Evolutionary conservation across 2,329 filamentous ascomycete genomes (phyloP), one percentile per base, ranked within the genome.

Genomic region (Aspergillus intermedius): DNA sequence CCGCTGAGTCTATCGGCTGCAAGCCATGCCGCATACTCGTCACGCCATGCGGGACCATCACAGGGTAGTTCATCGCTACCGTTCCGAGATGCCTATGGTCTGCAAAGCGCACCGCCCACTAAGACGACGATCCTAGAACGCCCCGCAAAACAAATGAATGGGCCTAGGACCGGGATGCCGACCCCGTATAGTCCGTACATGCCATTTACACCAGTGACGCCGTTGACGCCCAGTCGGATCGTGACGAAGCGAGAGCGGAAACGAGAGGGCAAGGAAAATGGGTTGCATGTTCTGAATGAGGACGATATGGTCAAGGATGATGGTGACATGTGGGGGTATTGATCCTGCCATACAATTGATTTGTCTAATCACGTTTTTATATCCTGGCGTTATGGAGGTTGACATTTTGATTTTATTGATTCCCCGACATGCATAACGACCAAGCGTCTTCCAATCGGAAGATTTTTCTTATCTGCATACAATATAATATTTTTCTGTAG

Each of bases 141-240:
- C 10, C 71, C 72, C 5, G 55, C 61, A 39, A 60, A 66, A 53
- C 53, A 54, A 43, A 48, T 61, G 41, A 54, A 60, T n/a, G 72
- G 70, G 6, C 73, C 72, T 1, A 64, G 70, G 39, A 76, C 74
- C 0, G 74, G 74, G 4, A 62, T 75, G 43, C 73, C 74, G 5
- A 75, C 73, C 0, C 74, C 74, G 1, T 76, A 77, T 48, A 75
- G 71, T 52, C 72, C 74, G 5, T 77, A 77, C 50, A 76, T 75
- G 71, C 74, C 74, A 1, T 74, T 71, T 44, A 77, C 74, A 2
- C 74, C 74, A 0, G 67, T 77, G 19, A 77, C 74, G 1, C 74
- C 74, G 0, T 62, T 77, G 39, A 76, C 74, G 1, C 74, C 73
- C 1, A 72, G 73, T 45, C 65, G 68, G 23, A 66, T 74, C 30